Conservation (phyloP, 495 filamentous ascomycete species). For the Cudoniella acicularis region DNA sequence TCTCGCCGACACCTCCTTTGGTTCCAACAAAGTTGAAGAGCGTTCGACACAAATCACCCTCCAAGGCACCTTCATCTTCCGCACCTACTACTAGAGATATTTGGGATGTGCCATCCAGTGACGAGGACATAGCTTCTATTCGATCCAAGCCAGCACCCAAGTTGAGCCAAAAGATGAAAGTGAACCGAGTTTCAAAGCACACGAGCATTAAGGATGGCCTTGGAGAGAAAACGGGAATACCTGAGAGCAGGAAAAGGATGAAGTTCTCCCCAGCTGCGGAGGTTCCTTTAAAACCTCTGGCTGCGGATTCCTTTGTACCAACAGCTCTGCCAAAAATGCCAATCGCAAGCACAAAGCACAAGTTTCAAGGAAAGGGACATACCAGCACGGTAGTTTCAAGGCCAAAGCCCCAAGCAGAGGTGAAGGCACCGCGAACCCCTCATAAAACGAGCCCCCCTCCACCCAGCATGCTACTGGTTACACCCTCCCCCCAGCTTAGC, state of each 20-base stretch:
- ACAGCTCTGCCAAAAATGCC: neutral
- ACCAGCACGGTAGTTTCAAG: conserved; percentile 12
- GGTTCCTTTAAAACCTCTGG: neutral
- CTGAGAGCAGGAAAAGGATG: conserved; percentile 16
- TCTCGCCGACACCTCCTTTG: neutral
- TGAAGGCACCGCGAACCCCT: conserved; percentile 2
- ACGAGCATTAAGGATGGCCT: neutral
- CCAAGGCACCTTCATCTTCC: neutral
- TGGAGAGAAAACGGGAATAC: neutral
- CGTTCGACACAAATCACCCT: neutral
- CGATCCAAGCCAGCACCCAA: neutral
- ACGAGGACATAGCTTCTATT: conserved; percentile 9
- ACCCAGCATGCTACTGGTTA: neutral
- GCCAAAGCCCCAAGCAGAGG: conserved; percentile 7
- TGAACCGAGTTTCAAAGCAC: neutral
- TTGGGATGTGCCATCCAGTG: conserved; percentile 20
- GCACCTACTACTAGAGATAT: conserved; percentile 2
- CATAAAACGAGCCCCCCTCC: neutral
- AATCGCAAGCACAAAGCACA: neutral
- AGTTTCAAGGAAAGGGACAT: neutral
- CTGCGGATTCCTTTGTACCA: neutral
- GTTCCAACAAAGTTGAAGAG: conserved; percentile 8
- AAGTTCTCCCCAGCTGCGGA: conserved; percentile 16
- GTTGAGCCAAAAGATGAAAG: neutral
- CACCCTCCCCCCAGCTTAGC: conserved; percentile 9